Base-by-base conservation (phyloP, 352 stramenopile genomes). In the Chloridella minuta region DNA sequence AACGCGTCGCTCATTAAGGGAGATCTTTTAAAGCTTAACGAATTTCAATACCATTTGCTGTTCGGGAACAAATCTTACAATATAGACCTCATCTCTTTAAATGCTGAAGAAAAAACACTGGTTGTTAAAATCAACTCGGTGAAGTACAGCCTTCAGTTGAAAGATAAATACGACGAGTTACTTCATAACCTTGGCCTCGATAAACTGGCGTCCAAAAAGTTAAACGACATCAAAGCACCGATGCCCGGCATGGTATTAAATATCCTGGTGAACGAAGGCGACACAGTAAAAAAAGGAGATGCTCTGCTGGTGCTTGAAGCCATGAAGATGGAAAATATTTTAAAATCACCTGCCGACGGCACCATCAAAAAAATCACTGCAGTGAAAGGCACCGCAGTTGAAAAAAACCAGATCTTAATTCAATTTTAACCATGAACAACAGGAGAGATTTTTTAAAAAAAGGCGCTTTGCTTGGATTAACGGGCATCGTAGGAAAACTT, bases 251-350 rank as follows among this genome's bases (percentile, higher is more conserved):
- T 66, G 40, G 40, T 66, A 66, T 66, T 66, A 66, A 66, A 66
- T 10, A 66, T 66, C 40, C 40, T 66, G 40, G 40, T 66, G n/a
- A 66, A 66, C 10, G 40, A 66, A 66, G 40, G 40, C 40, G 40
- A 66, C n/a, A 18, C 40, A n/a, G 40, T 66, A 66, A 66, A 66
- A 66, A 66, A 66, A 66, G 40, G 40, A n/a, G 40, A 66, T 66
- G 10, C 40, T n/a, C n/a, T 66, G n/a, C n/a, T 66, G 40, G 40
- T 66, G 40, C 40, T 66, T n/a, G 40, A 66, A 66, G 40, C 40
- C 40, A 66, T 66, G 40, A 66, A 66, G n/a, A 66, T 66, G 40
- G 40, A 66, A 66, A 66, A 66, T n/a, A 66, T 66, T 66, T n/a
- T 66, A 18, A 66, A 66, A 66, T 66, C 40, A n/a, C 40, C 40